A percentile compares a stretch with the other conserved stretches of the same genome.
phyloP scores from a whole-genome alignment of 2,329 filamentous ascomycete genomes.

The Dactylonectria macrodidyma region DNA sequence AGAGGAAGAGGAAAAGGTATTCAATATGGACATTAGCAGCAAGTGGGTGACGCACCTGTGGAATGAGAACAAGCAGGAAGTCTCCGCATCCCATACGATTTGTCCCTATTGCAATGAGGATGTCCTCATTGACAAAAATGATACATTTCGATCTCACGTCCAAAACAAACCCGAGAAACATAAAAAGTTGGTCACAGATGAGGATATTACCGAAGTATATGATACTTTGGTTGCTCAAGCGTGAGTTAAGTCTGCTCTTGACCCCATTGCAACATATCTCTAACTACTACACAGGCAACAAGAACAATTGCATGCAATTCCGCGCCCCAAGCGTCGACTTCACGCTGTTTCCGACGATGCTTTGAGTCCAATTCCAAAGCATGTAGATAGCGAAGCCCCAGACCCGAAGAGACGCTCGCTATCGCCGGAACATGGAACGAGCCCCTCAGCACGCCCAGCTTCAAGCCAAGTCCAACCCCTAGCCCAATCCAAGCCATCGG shows the following conservation, averaged over 20 bases:
- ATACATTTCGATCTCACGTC: slow-evolving; percentile 6
- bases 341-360: neutral
- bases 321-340: slow-evolving; percentile 13
- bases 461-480: neutral
- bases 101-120: slow-evolving; percentile 8
- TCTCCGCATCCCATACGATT: slow-evolving; percentile 1
- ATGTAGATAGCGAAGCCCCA: neutral
- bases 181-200: neutral
- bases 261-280: neutral
- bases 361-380: slow-evolving; percentile 1
- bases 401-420: slow-evolving; percentile 11
- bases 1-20: neutral
- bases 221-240: neutral
- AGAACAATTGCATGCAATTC: neutral
- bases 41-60: slow-evolving; percentile 17
- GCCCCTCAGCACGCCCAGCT: neutral
- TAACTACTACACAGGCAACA: neutral
- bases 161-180: neutral
- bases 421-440: slow-evolving; percentile 6
- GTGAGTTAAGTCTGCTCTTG: neutral
- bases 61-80: slow-evolving; percentile 12
- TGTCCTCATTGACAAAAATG: neutral
- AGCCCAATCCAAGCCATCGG: too few relatives aligned
- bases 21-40: slow-evolving; percentile 13
- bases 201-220: slow-evolving; percentile 4